phyloP scores from a whole-genome alignment of 345 rosid species.

The Salix caprea region DNA sequence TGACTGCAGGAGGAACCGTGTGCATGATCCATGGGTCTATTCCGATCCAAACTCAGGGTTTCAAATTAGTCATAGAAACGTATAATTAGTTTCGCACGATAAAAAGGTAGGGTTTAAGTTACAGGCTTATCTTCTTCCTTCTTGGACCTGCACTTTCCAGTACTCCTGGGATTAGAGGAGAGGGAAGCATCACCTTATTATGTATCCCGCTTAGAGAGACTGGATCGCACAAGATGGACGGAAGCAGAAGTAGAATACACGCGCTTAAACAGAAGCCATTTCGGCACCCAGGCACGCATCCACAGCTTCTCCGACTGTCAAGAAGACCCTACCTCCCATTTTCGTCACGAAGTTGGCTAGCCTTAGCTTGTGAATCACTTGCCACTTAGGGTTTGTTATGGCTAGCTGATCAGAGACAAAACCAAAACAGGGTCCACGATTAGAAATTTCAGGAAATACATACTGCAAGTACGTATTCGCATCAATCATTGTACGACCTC shows the following conservation, averaged over 20 bases:
- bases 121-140: neutral
- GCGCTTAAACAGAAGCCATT: slow-evolving; percentile 7
- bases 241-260: neutral
- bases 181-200: neutral
- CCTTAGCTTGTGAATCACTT: slow-evolving; percentile 78
- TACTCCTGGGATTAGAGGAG: neutral
- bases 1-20: too few relatives aligned
- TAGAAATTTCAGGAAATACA: neutral
- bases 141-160: neutral
- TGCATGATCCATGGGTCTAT: too few relatives aligned
- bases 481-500: slow-evolving; percentile 37
- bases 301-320: slow-evolving; percentile 68
- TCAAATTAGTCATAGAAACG: neutral
- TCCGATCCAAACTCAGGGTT: too few relatives aligned
- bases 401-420: slow-evolving; percentile 43
- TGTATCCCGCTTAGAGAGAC: neutral
- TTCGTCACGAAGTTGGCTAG: slow-evolving; percentile 45
- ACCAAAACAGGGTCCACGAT: neutral
- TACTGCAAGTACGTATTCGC: neutral
- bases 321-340: slow-evolving; percentile 60
- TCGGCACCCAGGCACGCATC: slow-evolving; percentile 40
- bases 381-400: slow-evolving; percentile 73
- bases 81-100: neutral
- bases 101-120: neutral
- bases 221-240: neutral